These are phyloP conservation scores for Agrocybe chaxingu DNA, from an alignment of 768 basidiomycete species.

Conservation along the genomic window DNA sequence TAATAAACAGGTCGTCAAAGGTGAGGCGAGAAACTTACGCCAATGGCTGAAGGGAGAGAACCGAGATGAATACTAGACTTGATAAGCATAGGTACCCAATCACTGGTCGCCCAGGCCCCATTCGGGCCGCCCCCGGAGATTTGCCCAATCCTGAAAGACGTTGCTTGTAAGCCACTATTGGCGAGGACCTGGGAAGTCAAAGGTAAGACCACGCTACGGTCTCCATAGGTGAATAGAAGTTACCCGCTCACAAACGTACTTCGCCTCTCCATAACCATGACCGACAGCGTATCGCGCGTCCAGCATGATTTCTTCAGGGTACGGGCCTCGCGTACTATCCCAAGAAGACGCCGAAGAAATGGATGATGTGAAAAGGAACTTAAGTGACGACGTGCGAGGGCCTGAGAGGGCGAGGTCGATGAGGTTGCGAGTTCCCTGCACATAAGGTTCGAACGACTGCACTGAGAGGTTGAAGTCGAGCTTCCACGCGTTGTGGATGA, in stretches of 20 bases:
- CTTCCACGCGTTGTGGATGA: slow-evolving; percentile 47
- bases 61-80: slow-evolving; percentile 30
- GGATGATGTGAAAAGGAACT: slow-evolving; percentile 38
- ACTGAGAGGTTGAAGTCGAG: slow-evolving; percentile 44
- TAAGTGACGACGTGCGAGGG: slow-evolving; percentile 20
- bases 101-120: slow-evolving; percentile 35
- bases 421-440: slow-evolving; percentile 36
- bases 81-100: slow-evolving; percentile 39
- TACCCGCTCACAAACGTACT: slow-evolving; percentile 32
- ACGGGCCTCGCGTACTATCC: slow-evolving; percentile 22
- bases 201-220: neutral
- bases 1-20: neutral
- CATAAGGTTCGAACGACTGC: slow-evolving; percentile 39
- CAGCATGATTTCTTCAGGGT: slow-evolving; percentile 30
- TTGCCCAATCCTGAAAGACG: slow-evolving; percentile 34
- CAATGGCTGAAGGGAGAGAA: slow-evolving; percentile 24
- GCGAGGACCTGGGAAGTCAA: slow-evolving; percentile 8
- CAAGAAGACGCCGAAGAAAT: slow-evolving; percentile 26
- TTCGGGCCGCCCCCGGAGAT: slow-evolving; percentile 29
- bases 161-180: slow-evolving; percentile 24
- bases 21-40: slow-evolving; percentile 16
- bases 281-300: slow-evolving; percentile 24
- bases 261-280: slow-evolving; percentile 28
- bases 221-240: slow-evolving; percentile 5
- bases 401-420: slow-evolving; percentile 35